phyloP scores from a whole-genome alignment of 108 stramenopile species.

The Bacterosira constricta region DNA sequence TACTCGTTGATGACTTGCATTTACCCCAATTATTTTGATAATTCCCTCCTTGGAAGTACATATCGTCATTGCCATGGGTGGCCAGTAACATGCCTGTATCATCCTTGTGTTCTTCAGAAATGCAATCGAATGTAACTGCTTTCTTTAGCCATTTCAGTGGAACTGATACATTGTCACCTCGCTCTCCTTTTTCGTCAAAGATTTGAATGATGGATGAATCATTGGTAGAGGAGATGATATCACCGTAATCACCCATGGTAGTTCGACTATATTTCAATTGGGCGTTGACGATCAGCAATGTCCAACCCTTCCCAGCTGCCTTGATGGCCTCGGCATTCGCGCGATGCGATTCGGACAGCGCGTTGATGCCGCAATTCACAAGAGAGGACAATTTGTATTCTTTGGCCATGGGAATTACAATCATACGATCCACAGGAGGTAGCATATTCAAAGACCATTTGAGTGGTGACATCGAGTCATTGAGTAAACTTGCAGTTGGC shows the following conservation, averaged over 20 bases:
- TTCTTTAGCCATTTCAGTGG: not conserved
- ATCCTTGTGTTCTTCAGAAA: not conserved
- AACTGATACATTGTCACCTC: not conserved
- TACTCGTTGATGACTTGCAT: too few relatives aligned
- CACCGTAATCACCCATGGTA: not conserved
- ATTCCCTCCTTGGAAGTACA: not conserved
- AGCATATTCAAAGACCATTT: not conserved
- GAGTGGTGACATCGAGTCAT: not conserved
- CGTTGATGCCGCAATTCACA: conserved; percentile 2
- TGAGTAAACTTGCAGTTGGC: not conserved
- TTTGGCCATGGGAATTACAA: not conserved
- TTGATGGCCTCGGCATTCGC: not conserved
- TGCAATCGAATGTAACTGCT: not conserved
- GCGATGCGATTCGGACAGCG: not conserved
- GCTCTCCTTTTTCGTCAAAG: conserved; percentile 11
- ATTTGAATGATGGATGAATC: not conserved
- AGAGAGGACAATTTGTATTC: conserved; percentile 1
- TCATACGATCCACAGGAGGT: conserved; percentile 3
- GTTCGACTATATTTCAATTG: not conserved
- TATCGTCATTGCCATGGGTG: not conserved
- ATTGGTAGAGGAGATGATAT: not conserved
- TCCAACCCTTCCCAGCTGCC: conserved; percentile 1
- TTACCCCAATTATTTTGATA: too few relatives aligned
- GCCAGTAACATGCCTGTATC: not conserved
- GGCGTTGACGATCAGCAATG: conserved; percentile 5